A percentile compares a stretch with the other conserved stretches of the same genome.
Conservation (phyloP, 768 basidiomycete species). For the Infundibulicybe gibba region DNA sequence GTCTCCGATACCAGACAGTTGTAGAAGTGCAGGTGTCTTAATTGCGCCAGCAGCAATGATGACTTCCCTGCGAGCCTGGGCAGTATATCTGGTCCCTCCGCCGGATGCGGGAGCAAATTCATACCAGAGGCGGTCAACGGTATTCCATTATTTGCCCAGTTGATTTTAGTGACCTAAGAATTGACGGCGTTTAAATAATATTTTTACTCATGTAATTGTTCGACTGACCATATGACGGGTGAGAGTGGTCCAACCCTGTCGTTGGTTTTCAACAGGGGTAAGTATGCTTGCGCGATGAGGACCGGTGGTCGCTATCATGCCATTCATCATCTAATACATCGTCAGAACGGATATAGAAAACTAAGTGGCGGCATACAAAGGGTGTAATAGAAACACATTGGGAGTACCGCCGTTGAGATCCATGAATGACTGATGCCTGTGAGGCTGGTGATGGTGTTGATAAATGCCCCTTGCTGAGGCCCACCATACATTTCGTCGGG, state of each 20-base stretch:
- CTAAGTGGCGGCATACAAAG: constrained; percentile 24
- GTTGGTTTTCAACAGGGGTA: constrained; percentile 43
- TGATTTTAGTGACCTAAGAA: constrained; percentile 40
- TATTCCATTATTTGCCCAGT: constrained; percentile 27
- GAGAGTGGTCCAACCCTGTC: constrained; percentile 49
- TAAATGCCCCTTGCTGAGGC: constrained; percentile 47
- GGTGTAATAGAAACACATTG: constrained; percentile 55
- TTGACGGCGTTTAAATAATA: background rate
- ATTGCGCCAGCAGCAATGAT: constrained; percentile 54
- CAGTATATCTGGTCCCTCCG: constrained; percentile 33
- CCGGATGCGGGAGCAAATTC: constrained; percentile 38
- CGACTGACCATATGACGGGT: constrained; percentile 30
- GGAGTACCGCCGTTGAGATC: constrained; percentile 56
- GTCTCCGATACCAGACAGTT: constrained; percentile 58
- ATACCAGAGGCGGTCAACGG: constrained; percentile 43
- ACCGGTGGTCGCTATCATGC: constrained; percentile 47
- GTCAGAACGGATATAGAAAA: background rate
- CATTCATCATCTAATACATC: constrained; percentile 37
- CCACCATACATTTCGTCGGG: constrained; percentile 54
- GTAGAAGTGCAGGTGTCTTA: constrained; percentile 42
- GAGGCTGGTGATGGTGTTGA: constrained; percentile 39
- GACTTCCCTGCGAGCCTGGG: constrained; percentile 42
- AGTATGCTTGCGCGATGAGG: constrained; percentile 53
- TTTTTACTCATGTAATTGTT: background rate
- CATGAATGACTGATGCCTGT: constrained; percentile 43